Base-by-base conservation (phyloP, 2,329 filamentous ascomycete species). In the Juglanconis oblonga region DNA sequence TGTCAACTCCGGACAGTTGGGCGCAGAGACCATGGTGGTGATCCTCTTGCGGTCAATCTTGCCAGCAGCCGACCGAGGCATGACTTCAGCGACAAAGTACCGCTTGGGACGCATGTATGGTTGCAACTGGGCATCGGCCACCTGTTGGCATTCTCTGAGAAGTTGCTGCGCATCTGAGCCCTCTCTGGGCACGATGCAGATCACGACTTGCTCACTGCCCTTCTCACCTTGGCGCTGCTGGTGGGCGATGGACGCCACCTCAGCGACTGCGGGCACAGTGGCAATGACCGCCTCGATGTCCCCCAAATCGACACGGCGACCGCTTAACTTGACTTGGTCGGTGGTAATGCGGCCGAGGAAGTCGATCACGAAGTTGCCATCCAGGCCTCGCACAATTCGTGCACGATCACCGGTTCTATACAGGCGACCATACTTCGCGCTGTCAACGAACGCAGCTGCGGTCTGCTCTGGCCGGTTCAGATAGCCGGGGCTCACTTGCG, bases 71-170 rank as follows among this genome's bases (percentile, higher is more conserved):
- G 87, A 74, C 59, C 82, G 80, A 4, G 85, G 86, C 55, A 88
- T 74, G 32, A 75, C 71, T 4, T 78, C 65, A 9, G 85, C 64
- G 1, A 82, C 64, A 2, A 84, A 67, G 36, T 87, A 73, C 55
- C 84, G 79, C 9, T 74, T 74, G 1, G 86, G 86, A 3, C 87
- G 71, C 86, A 88, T 88, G 65, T 81, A 86, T 6, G 73, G 72
- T 3, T 85, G 85, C 4, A 38, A 38, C 11, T 38, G 36, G 36
- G 36, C 36, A 13, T 38, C 36, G 11, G 36, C 7, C 7, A 38
- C 36, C 36, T 13, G 36, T 13, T 38, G 36, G 11, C 36, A 38
- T 38, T 38, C 36, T 13, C 36, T 38, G 36, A 89, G 72, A 79
- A 82, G 85, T 57, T 74, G 75, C 55, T 75, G 76, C 66, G 83